A percentile compares a stretch with the other conserved stretches of the same genome.
Conservation (phyloP, 495 filamentous ascomycete genomes). For the Friedmanniomyces simplex region DNA sequence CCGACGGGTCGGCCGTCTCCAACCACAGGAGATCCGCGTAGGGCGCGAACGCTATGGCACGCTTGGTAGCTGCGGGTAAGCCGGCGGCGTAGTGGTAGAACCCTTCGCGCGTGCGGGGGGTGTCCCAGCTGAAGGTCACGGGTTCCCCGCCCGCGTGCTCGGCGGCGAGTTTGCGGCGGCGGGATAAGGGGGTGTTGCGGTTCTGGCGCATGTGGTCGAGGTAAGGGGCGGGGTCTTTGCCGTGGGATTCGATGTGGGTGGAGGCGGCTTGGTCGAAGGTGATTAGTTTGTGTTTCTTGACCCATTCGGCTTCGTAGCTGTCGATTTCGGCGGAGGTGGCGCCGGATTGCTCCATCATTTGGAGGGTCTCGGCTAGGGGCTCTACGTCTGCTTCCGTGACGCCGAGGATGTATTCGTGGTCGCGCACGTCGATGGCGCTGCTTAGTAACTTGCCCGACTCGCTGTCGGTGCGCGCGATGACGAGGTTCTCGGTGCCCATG, state of each 20-base stretch:
- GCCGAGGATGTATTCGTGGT: slow-evolving; percentile 94
- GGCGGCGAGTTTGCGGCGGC: slow-evolving; percentile 60
- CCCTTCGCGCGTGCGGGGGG: slow-evolving; percentile 86
- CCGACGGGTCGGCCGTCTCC: slow-evolving; percentile 81
- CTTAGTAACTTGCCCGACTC: slow-evolving; percentile 86
- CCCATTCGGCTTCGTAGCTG: slow-evolving; percentile 76
- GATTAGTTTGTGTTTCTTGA: slow-evolving; percentile 72
- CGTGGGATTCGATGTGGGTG: slow-evolving; percentile 53
- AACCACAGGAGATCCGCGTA: slow-evolving; percentile 96
- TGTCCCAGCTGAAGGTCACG: slow-evolving; percentile 79
- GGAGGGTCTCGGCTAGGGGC: slow-evolving; percentile 79
- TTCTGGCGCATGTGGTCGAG: slow-evolving; percentile 45
- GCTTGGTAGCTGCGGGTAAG: slow-evolving; percentile 80
- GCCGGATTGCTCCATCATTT: slow-evolving; percentile 74
- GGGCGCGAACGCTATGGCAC: slow-evolving; percentile 79
- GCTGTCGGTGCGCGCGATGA: slow-evolving; percentile 90
- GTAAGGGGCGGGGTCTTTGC: slow-evolving; percentile 43
- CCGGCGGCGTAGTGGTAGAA: slow-evolving; percentile 93
- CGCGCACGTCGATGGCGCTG: slow-evolving; percentile 80
- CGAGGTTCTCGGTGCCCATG: slow-evolving; percentile 88
- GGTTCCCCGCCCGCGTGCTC: slow-evolving; percentile 47
- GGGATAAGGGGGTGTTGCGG: slow-evolving; percentile 62
- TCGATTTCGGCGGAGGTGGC: slow-evolving; percentile 73
- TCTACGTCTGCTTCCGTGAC: slow-evolving; percentile 58
- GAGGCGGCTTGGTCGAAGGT: slow-evolving; percentile 88